Evolutionary conservation across 208 protist species (phyloP).

Genomic region (Herpetomonas muscarum): DNA sequence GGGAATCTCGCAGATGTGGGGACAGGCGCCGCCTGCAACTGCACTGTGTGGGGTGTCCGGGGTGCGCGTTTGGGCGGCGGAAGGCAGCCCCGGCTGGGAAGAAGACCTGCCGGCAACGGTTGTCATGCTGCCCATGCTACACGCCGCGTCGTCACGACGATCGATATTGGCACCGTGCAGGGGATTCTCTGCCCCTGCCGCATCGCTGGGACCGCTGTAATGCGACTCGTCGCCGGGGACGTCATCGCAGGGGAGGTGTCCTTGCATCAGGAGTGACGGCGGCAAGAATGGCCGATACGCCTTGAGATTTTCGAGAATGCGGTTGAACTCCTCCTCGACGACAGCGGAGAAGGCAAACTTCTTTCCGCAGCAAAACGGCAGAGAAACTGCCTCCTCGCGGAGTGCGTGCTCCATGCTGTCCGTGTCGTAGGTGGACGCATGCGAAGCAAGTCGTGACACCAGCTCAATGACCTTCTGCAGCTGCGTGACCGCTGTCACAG

Average conservation of each 20-base stretch:
- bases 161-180: too few species aligned
- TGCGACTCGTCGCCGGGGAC: conserved; percentile 12
- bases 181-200: too few species aligned
- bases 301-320: conserved; percentile 45
- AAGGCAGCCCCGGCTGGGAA: too few species aligned
- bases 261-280: conserved; percentile 34
- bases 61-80: too few species aligned
- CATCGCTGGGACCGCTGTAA: too few species aligned
- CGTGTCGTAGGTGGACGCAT: conserved; percentile 52
- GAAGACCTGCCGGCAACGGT: neutral
- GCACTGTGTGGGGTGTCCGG: too few species aligned
- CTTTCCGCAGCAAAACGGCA: too few species aligned
- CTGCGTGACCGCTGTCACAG: conserved; percentile 29
- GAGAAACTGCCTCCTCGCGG: conserved; percentile 6
- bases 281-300: conserved; percentile 55
- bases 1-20: neutral
- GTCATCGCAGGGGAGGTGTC: neutral
- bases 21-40: neutral
- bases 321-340: conserved; percentile 45
- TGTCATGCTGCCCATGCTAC: neutral
- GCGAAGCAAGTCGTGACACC: conserved; percentile 44
- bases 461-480: conserved; percentile 43
- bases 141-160: neutral
- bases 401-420: conserved; percentile 42
- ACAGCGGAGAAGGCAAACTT: conserved; percentile 17